phyloP scores from a whole-genome alignment of 108 stramenopile species.

The Fragilariopsis cylindrus region DNA sequence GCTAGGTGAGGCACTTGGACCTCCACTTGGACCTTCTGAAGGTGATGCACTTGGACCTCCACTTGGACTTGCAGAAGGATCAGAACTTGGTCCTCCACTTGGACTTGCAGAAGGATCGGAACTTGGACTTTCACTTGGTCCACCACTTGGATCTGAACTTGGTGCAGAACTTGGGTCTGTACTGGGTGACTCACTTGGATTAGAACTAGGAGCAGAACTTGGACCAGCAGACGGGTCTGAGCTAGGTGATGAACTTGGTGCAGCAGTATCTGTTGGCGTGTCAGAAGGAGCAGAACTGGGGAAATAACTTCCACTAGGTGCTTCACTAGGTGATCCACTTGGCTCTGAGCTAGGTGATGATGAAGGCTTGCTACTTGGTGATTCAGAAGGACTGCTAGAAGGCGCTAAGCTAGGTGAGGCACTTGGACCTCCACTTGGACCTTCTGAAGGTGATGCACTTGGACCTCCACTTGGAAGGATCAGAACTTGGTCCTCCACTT shows the following conservation, averaged over 20 bases:
- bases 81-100: background rate
- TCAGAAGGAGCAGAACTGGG: slow-evolving; percentile 18
- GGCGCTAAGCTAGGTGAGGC: background rate
- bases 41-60: background rate
- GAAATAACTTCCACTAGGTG: background rate
- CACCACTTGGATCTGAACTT: background rate
- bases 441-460: background rate
- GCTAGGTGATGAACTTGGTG: slow-evolving; percentile 5
- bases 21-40: background rate
- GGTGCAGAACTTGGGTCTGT: background rate
- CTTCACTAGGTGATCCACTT: background rate
- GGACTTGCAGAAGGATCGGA: slow-evolving; percentile 1
- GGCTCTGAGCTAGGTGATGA: background rate
- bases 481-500: slow-evolving; percentile 24
- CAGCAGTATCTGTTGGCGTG: slow-evolving; percentile 9
- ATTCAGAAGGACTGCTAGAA: background rate
- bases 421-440: slow-evolving; percentile 1
- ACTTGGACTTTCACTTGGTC: background rate
- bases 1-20: background rate
- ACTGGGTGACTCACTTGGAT: background rate
- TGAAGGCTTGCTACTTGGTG: background rate
- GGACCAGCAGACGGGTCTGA: background rate
- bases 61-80: background rate
- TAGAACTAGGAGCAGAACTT: background rate
- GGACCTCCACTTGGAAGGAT: slow-evolving; percentile 1